Conservation (phyloP, 148 eudicot species). For the Salicornia ramosissima region DNA sequence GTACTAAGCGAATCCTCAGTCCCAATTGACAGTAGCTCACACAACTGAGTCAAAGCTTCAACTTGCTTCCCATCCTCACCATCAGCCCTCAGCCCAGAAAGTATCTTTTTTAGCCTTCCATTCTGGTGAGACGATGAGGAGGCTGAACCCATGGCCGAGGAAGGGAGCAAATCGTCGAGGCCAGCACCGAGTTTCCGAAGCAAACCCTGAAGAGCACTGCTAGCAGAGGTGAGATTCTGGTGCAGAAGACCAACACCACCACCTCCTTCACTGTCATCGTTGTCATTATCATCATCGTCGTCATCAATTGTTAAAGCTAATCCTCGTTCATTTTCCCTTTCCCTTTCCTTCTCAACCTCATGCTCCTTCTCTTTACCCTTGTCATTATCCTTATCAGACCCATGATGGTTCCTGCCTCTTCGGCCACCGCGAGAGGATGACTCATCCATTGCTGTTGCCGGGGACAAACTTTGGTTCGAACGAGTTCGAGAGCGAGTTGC, state of each 20-base stretch:
- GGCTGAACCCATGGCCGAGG: conserved; percentile 66
- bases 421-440: conserved; percentile 59
- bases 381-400: conserved; percentile 45
- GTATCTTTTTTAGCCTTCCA: conserved; percentile 81
- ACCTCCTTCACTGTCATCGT: conserved; percentile 58
- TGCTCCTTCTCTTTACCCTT: conserved; percentile 87
- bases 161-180: conserved; percentile 84
- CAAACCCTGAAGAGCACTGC: conserved; percentile 93
- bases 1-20: conserved; percentile 92
- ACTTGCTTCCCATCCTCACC: conserved; percentile 96
- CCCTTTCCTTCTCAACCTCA: conserved; percentile 45
- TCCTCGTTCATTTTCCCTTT: conserved; percentile 38
- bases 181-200: conserved; percentile 91
- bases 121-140: conserved; percentile 79
- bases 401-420: conserved; percentile 48
- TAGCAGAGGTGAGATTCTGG: conserved; percentile 85
- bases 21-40: conserved; percentile 87
- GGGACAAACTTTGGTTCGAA: conserved; percentile 7
- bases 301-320: conserved; percentile 47
- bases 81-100: conserved; percentile 83
- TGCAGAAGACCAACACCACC: conserved; percentile 75
- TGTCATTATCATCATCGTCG: conserved; percentile 32
- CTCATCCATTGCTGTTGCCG: conserved; percentile 47
- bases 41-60: conserved; percentile 89
- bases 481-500: conserved; percentile 48